Conservation (phyloP, 2,329 filamentous ascomycete genomes). For the Botrytis deweyae region DNA sequence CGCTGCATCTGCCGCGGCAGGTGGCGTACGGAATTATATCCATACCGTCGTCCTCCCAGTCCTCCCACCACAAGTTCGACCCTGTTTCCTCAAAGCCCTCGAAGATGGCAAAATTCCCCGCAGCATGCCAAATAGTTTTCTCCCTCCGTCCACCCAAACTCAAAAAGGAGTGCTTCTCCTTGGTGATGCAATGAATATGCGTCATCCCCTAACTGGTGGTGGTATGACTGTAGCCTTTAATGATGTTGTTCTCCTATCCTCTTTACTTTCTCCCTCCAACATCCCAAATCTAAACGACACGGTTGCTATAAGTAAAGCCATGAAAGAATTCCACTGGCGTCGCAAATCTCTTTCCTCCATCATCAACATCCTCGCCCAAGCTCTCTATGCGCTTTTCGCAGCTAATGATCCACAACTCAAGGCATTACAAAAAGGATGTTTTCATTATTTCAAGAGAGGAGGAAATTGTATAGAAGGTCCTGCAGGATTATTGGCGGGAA, state of each 20-base stretch:
- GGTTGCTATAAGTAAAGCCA: slow-evolving; percentile 58
- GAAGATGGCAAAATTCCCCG: slow-evolving; percentile 72
- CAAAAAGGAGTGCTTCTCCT: slow-evolving; percentile 75
- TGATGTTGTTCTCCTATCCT: slow-evolving; percentile 76
- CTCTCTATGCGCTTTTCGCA: slow-evolving; percentile 87
- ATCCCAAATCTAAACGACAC: slow-evolving; percentile 71
- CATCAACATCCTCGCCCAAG: slow-evolving; percentile 97
- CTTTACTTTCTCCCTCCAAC: slow-evolving; percentile 66
- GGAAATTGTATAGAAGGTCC: slow-evolving; percentile 74
- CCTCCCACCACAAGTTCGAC: slow-evolving; percentile 69
- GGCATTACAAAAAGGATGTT: slow-evolving; percentile 85
- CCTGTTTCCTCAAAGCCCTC: slow-evolving; percentile 73
- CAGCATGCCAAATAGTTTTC: slow-evolving; percentile 94
- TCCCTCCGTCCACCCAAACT: slow-evolving; percentile 73
- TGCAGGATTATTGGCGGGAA: slow-evolving; percentile 75
- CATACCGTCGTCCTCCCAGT: slow-evolving; percentile 74
- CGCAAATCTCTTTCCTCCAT: slow-evolving; percentile 80
- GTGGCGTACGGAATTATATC: slow-evolving; percentile 84
- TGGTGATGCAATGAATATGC: slow-evolving; percentile 98
- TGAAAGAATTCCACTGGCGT: slow-evolving; percentile 80
- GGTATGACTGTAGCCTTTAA: slow-evolving; percentile 98
- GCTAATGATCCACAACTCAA: slow-evolving; percentile 75
- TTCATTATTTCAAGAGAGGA: slow-evolving; percentile 80
- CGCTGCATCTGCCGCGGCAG: slow-evolving; percentile 68
- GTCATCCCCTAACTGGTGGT: slow-evolving; percentile 94